phyloP scores from a whole-genome alignment of 768 basidiomycete species.

The Amanita jacksonii region DNA sequence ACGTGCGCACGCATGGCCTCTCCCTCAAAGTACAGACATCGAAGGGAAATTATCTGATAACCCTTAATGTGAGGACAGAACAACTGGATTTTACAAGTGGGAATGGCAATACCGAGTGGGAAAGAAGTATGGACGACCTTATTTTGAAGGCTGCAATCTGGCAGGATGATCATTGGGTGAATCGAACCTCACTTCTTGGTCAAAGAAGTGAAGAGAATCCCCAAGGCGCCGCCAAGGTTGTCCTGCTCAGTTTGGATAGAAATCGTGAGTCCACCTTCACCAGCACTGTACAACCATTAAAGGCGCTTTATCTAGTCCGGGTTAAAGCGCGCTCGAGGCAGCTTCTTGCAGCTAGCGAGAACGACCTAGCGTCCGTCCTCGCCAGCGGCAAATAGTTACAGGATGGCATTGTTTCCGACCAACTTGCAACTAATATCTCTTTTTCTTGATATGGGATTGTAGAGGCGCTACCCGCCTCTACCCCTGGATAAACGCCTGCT shows the following conservation, averaged over 20 bases:
- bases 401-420: too few species aligned
- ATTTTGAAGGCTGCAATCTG: constrained; percentile 89
- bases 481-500: too few species aligned
- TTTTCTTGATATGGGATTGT: too few species aligned
- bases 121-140: constrained; percentile 88
- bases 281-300: constrained; percentile 3
- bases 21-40: constrained; percentile 93
- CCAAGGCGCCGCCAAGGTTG: constrained; percentile 62
- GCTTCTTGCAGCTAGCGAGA: constrained; percentile 77
- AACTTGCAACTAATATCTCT: too few species aligned
- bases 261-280: constrained; percentile 52
- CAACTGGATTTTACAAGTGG: constrained; percentile 60
- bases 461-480: too few species aligned
- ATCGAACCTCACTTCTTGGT: constrained; percentile 68
- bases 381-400: constrained; percentile 21
- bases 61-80: constrained; percentile 76
- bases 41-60: constrained; percentile 86
- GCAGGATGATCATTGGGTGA: constrained; percentile 90
- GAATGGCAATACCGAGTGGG: constrained; percentile 24
- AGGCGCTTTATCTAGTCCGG: constrained; percentile 46
- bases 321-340: constrained; percentile 85
- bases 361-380: constrained; percentile 70
- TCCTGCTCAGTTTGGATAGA: constrained; percentile 84
- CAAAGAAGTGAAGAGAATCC: constrained; percentile 27
- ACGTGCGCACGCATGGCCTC: constrained; percentile 61